Conservation (phyloP, 495 filamentous ascomycete species). For the Aspergillus sclerotiicarbonarius region DNA sequence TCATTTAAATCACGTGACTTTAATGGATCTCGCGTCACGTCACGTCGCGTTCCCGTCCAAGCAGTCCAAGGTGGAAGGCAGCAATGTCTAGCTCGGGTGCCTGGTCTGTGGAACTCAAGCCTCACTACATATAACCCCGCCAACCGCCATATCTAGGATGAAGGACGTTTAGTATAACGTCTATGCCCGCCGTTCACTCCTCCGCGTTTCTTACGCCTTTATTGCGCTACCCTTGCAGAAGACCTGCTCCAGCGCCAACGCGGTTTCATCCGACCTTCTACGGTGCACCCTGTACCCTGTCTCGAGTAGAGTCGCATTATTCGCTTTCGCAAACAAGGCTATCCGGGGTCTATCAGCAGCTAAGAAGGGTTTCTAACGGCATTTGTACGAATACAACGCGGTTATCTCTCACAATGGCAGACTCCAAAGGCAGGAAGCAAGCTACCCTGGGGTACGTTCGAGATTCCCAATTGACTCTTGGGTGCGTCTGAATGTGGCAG, state of each 20-base stretch:
- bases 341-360: not conserved
- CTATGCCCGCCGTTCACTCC: constrained; percentile 32
- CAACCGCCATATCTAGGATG: not conserved
- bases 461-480: constrained; percentile 73
- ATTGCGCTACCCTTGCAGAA: constrained; percentile 13
- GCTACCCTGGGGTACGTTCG: constrained; percentile 91
- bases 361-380: not conserved
- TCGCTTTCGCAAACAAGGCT: not conserved
- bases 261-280: not conserved
- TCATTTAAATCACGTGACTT: constrained; percentile 29
- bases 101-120: not conserved
- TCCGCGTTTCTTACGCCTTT: constrained; percentile 24
- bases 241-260: constrained; percentile 12
- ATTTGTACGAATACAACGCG: constrained; percentile 4
- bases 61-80: constrained; percentile 6
- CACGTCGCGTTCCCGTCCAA: constrained; percentile 28
- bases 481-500: constrained; percentile 57
- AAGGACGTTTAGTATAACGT: constrained; percentile 12
- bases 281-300: not conserved
- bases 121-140: not conserved
- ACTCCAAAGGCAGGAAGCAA: constrained; percentile 61
- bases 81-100: constrained; percentile 13
- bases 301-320: not conserved
- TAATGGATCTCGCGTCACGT: constrained; percentile 35
- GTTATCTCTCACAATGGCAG: constrained; percentile 31